Conservation (phyloP, 2,329 filamentous ascomycete genomes). For the Phyllosticta citrichinensis region DNA sequence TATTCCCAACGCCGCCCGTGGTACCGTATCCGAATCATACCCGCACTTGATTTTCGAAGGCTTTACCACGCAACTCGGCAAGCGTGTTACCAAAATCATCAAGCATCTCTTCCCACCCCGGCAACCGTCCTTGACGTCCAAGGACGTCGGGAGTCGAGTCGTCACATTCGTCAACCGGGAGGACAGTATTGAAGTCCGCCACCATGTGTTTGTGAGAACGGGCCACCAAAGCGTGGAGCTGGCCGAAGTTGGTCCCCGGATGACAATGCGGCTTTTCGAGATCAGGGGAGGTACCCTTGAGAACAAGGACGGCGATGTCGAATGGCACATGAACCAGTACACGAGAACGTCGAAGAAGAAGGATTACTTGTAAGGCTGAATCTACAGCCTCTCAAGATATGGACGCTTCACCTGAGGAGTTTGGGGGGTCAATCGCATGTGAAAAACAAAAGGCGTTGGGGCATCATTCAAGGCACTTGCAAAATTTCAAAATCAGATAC, state of each 20-base stretch:
- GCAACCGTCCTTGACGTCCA: slow-evolving; percentile 50
- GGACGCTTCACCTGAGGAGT: not conserved
- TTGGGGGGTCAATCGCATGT: not conserved
- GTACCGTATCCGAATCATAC: slow-evolving; percentile 85
- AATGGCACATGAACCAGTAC: slow-evolving; percentile 95
- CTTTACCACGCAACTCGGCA: slow-evolving; percentile 71
- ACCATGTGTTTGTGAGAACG: slow-evolving; percentile 90
- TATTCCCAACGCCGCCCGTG: slow-evolving; percentile 76
- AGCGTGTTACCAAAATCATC: slow-evolving; percentile 76
- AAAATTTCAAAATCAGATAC: not conserved
- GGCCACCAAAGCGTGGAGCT: slow-evolving; percentile 82
- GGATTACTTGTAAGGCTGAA: slow-evolving; percentile 63
- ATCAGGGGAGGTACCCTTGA: slow-evolving; percentile 86
- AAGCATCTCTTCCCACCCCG: slow-evolving; percentile 92
- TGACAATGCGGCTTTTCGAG: slow-evolving; percentile 96
- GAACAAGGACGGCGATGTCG: slow-evolving; percentile 88
- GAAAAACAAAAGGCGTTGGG: not conserved
- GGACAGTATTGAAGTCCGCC: slow-evolving; percentile 76
- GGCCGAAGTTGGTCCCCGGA: slow-evolving; percentile 81
- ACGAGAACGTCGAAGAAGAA: slow-evolving; percentile 91
- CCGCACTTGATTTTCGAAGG: slow-evolving; percentile 94
- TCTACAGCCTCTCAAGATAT: not conserved
- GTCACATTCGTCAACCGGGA: slow-evolving; percentile 94
- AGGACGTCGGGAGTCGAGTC: slow-evolving; percentile 75
- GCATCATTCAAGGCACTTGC: not conserved